Conservation (phyloP, 805 yeast species). For the Ogataea pini region DNA sequence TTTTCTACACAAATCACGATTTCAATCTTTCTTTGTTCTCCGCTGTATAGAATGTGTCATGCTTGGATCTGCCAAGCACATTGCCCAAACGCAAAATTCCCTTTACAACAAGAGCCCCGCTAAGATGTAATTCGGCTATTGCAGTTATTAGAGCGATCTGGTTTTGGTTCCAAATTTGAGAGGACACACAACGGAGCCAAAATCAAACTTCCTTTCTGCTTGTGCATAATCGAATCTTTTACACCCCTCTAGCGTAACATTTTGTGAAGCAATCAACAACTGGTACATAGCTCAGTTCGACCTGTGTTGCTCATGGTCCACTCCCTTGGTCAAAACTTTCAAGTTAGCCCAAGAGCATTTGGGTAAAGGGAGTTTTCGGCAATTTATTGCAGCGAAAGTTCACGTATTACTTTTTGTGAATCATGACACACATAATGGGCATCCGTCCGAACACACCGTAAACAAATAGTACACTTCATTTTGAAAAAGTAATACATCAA, state of each 20-base stretch:
- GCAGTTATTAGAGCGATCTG: not conserved
- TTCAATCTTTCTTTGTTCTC: not conserved
- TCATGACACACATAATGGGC: conserved; percentile 4
- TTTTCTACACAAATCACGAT: not conserved
- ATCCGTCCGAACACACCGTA: not conserved
- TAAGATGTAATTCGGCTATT: not conserved
- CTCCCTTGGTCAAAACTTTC: too few relatives aligned
- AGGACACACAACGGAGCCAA: not conserved
- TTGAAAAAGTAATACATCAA: conserved; percentile 1
- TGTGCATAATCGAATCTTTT: not conserved
- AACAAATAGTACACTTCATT: not conserved
- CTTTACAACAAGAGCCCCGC: not conserved
- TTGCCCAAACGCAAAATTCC: not conserved
- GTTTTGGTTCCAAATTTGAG: not conserved
- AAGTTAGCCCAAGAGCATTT: not conserved
- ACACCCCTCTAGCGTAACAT: not conserved
- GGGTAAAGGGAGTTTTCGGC: not conserved
- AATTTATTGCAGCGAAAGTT: not conserved
- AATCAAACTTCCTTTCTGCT: not conserved
- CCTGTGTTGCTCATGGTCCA: not conserved
- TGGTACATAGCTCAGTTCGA: not conserved
- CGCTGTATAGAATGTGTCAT: not conserved
- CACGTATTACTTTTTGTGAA: not conserved
- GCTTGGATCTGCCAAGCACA: not conserved
- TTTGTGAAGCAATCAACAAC: not conserved